Evolutionary conservation across 2,329 filamentous ascomycete genomes (phyloP), one percentile per base, ranked within the genome.

Genomic region (Xylariaceae sp.): DNA sequence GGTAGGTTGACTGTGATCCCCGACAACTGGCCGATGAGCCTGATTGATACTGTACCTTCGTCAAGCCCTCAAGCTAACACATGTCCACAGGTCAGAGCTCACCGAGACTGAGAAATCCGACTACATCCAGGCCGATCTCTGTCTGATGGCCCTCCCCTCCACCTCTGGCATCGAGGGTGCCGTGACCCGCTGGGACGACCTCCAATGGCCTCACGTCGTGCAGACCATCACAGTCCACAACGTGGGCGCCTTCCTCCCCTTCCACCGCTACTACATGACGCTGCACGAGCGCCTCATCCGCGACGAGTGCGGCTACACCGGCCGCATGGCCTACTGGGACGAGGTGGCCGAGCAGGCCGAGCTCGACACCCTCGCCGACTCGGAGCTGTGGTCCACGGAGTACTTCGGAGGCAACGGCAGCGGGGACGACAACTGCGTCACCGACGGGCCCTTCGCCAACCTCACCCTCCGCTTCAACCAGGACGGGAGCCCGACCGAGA

Each of bases 231-330:
- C 31, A 9, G 31, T 34, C 9, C 31, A 34, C 51, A 12, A 12
- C 16, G 31, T 34, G 44, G 44, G 34, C n/a, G 35, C 34, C 17
- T 51, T 51, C 31, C 42, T 51, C 2, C 48, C 48, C 8, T 49
- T 44, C 18, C 48, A 47, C 16, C 37, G 48, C 24, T 51, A 51
- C 34, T 35, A 44, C 15, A 29, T 51, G n/a, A 47, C 40, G 0
- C 26, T 34, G 4, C 43, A 51, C 32, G 43, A 44, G 28, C 28
- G 36, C 18, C 19, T 45, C 1, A 33, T 51, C 28, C 45, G 41
- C 13, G 37, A 49, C 2, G 46, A 51, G 26, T 51, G 48, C n/a
- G 48, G 46, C 11, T 51, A 51, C 15, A 38, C 38, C 1, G 48
- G 46, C 16, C 46, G 30, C 18, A 44, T 49, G 36, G 42, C 48